Base-by-base conservation (phyloP, 75 land plant species). In the Larix kaempferi region DNA sequence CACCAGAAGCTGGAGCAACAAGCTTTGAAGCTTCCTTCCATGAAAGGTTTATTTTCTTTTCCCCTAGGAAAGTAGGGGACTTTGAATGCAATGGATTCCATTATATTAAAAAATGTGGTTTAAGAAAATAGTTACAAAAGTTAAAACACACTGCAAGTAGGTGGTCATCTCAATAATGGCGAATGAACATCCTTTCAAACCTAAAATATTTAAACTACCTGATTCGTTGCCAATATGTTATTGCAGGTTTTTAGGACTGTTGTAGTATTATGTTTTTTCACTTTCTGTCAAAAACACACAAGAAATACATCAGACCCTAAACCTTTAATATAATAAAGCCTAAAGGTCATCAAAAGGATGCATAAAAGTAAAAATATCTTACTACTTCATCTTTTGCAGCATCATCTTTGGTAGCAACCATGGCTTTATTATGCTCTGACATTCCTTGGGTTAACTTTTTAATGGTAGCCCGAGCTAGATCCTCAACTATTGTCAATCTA, bases 391-490 rank as follows among this genome's bases (percentile, higher is more conserved):
- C 87, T 76, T 91, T 93, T 62, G 88, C 92, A 57, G 92, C 90
- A 41, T 95, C 98, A 72, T 89, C 83, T 78, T 91, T 91, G 39
- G 95, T 93, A 82, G 89, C 82, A 41, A 92, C 86, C 92, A 95
- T 75, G 29, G 89, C 90, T 80, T 96, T 93, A 76, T 87, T 90
- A 61, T 89, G 96, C 60, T 89, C 98, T 57, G 89, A 79, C 94
- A 96, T 88, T 29, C 97, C 97, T 84, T 91, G 96, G 21, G 94
- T 90, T 73, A 96, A 80, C 74, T 94, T 96, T 82, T 92, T 94
- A 78, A 88, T 83, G 1, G 90, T 85, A 19, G 81, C 89, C 74
- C 83, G 87, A 26, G 94, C 86, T 56, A 88, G 69, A 11, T 92
- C 96, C 74, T 96, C 99, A 56, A 86, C 82, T 57, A 78, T 81